phyloP scores from a whole-genome alignment of 805 yeast species.

The Grigorovia humatica region DNA sequence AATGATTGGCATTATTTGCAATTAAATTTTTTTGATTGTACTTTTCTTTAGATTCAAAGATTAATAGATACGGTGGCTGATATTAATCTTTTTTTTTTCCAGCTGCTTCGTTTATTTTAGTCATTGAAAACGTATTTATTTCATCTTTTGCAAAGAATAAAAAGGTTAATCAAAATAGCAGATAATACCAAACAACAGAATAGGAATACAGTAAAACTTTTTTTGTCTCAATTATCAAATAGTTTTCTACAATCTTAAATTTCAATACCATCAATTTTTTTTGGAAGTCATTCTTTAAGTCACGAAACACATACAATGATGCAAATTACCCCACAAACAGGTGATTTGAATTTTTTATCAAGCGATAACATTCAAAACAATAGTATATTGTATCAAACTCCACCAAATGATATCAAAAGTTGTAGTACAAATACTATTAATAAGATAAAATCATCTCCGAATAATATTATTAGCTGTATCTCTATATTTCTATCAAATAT shows the following conservation, averaged over 20 bases:
- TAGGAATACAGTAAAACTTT: not conserved
- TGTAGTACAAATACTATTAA: not conserved
- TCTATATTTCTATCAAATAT: conserved; percentile 11
- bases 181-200: not conserved
- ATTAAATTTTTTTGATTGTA: not conserved
- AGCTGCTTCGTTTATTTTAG: too few relatives aligned
- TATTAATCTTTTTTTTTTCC: not conserved
- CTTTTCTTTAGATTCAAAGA: not conserved
- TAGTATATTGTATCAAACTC: conserved; percentile 9
- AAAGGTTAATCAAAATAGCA: not conserved
- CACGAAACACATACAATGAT: not conserved
- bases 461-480: conserved; percentile 5
- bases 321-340: conserved; percentile 5
- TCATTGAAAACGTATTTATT: too few relatives aligned
- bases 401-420: conserved; percentile 8
- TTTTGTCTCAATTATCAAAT: too few relatives aligned
- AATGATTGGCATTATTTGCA: not conserved
- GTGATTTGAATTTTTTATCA: not conserved
- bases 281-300: not conserved
- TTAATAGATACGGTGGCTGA: not conserved
- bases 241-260: not conserved
- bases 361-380: not conserved
- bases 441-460: not conserved
- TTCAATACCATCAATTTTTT: not conserved
- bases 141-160: not conserved